Evolutionary conservation across 805 yeast genomes (phyloP), one percentile per base, ranked within the genome.

Genomic region (Lipomyces chichibuensis): DNA sequence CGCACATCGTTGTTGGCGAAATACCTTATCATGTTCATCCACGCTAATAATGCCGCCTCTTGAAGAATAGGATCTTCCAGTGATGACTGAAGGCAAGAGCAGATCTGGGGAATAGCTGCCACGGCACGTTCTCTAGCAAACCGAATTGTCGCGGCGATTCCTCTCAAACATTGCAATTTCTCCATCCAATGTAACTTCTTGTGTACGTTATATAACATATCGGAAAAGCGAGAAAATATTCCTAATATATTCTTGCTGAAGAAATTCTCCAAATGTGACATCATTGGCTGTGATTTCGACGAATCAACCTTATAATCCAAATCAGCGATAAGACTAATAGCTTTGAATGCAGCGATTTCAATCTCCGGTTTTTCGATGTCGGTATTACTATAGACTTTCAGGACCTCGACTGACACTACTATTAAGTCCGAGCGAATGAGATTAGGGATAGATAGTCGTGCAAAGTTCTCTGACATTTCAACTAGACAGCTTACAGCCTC

Each of bases 1-100:
- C 84, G 84, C 51, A 91, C 79, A 66, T 88, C 87, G 2, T 83
- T 80, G 35, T 84, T 82, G 14, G 81, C 84, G 20, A 94, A 77
- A n/a, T 80, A 81, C 20, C 82, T 79, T 1, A 91, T 84, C 61
- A 94, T 79, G 1, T 82, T 80, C 61, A 53, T 81, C 89, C 97
- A 88, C 64, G 95, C 89, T 58, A 82, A 80, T 54, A 95, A 78
- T 0, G 94, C 85, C 52, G 84, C 83, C 17, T 79, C 79, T 66
- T 88, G 88, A 14, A 92, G 81, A 29, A 85, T 86, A 0, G 83
- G 78, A 23, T 83, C 84, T 52, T 88, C 92, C 27, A 93, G 77
- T 0, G 94, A 88, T 0, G 92, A 87, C 74, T 92, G 97, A 13
- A 94, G 79, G 72, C 96, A 90, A 1, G 96, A 89, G 66, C 91